These are phyloP conservation scores for Tricharina praecox DNA, from an alignment of 495 filamentous ascomycete species.

Conservation along the genomic window DNA sequence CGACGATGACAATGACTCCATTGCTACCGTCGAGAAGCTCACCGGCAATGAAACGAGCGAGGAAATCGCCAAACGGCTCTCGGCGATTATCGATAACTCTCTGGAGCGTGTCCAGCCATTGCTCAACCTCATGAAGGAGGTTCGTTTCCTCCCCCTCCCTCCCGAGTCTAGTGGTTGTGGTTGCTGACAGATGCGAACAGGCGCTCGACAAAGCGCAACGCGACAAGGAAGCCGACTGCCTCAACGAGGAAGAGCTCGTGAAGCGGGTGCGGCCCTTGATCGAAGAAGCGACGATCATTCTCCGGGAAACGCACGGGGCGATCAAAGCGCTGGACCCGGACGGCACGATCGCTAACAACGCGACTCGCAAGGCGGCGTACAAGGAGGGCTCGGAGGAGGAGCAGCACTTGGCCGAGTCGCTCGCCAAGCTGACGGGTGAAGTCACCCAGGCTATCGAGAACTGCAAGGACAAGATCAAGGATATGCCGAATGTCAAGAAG, in stretches of 20 bases:
- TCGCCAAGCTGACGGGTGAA: conserved; percentile 54
- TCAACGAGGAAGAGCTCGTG: conserved; percentile 81
- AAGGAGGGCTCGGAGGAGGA: conserved; percentile 75
- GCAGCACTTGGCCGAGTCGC: conserved; percentile 61
- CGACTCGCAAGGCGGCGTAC: conserved; percentile 65
- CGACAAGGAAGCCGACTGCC: conserved; percentile 62
- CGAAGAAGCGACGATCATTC: conserved; percentile 64
- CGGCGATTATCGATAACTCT: conserved; percentile 54
- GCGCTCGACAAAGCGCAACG: conserved; percentile 65
- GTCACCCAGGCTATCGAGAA: conserved; percentile 65
- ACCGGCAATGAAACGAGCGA: conserved; percentile 47
- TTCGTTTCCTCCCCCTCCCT: conserved; percentile 29
- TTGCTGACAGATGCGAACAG: conserved; percentile 25
- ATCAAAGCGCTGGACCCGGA: conserved; percentile 86
- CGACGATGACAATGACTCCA: no score
- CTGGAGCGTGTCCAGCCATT: conserved; percentile 71
- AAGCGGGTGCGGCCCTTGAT: conserved; percentile 69
- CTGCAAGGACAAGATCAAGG: conserved; percentile 67
- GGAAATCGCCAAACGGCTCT: conserved; percentile 65
- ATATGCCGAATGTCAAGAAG: conserved; percentile 76
- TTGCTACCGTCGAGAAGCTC: conserved; percentile 37
- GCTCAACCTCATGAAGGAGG: conserved; percentile 72
- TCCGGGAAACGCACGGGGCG: conserved; percentile 74
- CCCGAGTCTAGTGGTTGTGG: no score
- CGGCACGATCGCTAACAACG: conserved; percentile 66